Evolutionary conservation across 164 flowering plant genomes (phyloP), one percentile per base, ranked within the genome.

Genomic region (Stephania japonica): DNA sequence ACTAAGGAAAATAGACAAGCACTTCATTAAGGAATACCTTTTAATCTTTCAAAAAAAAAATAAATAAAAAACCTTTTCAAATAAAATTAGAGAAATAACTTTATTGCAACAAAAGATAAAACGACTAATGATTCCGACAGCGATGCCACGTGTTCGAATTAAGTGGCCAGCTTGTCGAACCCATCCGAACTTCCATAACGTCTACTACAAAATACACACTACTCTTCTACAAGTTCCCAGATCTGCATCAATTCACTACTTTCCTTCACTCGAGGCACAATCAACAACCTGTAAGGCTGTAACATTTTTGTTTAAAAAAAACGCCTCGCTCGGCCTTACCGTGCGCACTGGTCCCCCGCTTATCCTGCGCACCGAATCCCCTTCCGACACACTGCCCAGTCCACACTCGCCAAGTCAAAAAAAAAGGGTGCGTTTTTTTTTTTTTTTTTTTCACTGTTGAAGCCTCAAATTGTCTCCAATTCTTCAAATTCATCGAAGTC

Each of bases 81-180:
- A 2, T 32, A 32, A 2, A 32, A 32, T 32, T 32, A 2, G 38
- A 2, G 38, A 32, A 32, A 32, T 32, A 32, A 2, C 38, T 32
- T 32, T 32, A 2, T 32, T 32, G 38, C 38, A 2, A 32, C 38
- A 2, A 32, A 32, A 32, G 38, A 32, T 2, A 32, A 32, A 42
- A 4, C 19, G 53, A 27, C 44, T 43, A 59, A 56, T 74, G 42
- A 50, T 64, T 70, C 44, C 16, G 73, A 44, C 73, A 75, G 77
- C 77, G 13, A 44, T 70, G 69, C 56, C 77, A 75, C 77, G 69
- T 75, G 77, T 69, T 49, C 24, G 0, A 44, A 42, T 75, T 19
- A 63, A 18, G 47, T 42, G 44, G 64, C 44, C 32, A 74, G 13
- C 50, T 27, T 70, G 61, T 65, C 72, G 69, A 75, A 32, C 77